Evolutionary conservation across 345 rosid genomes (phyloP).

Genomic region (Citrus hindsii): DNA sequence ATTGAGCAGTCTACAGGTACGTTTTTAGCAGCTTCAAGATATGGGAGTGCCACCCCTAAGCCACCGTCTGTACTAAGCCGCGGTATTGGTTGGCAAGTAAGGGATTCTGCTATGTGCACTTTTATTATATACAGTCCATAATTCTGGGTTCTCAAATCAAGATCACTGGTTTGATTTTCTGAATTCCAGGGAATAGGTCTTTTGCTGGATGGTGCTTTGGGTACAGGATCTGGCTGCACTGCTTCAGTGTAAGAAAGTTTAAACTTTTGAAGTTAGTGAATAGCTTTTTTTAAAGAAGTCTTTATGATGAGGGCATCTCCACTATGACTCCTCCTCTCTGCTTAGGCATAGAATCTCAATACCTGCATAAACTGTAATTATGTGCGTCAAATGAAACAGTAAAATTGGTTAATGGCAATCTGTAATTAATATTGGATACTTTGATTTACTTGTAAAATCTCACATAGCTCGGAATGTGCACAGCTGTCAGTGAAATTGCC

Average conservation of each 20-base stretch:
- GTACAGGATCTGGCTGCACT: conserved; percentile 60
- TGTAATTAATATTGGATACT: neutral
- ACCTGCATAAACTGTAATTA: neutral
- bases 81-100: conserved; percentile 82
- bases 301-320: neutral
- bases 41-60: conserved; percentile 73
- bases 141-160: neutral
- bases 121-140: neutral
- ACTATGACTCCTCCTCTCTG: neutral
- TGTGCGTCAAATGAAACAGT: neutral
- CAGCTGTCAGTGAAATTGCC: neutral
- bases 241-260: conserved; percentile 63
- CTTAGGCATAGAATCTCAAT: neutral
- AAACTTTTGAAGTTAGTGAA: neutral
- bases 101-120: neutral
- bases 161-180: neutral
- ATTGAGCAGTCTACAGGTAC: conserved; percentile 71
- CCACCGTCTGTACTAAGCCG: conserved; percentile 83
- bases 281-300: neutral
- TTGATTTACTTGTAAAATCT: neutral
- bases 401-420: neutral
- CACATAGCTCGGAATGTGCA: neutral
- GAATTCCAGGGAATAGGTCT: conserved; percentile 62
- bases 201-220: conserved; percentile 62
- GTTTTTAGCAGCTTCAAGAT: conserved; percentile 71